These are phyloP conservation scores for Naganishia antarctica DNA, from an alignment of 768 basidiomycete genomes.

Conservation along the genomic window DNA sequence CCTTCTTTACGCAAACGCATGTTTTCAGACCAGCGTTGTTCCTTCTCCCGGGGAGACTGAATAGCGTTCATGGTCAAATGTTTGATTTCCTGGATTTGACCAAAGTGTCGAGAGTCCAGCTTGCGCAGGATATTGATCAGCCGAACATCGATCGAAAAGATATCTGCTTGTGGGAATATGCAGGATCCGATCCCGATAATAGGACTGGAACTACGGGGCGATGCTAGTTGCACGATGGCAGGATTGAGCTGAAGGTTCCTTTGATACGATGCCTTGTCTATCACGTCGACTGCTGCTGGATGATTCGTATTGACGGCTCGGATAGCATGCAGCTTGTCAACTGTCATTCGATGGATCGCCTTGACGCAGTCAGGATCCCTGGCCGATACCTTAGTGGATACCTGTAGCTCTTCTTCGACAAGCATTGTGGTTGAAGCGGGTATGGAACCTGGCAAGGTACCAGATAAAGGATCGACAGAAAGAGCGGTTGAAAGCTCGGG, in stretches of 20 bases:
- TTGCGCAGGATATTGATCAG: conserved; percentile 9
- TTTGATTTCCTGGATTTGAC: conserved; percentile 10
- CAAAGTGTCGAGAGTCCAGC: conserved; percentile 1
- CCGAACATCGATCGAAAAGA: conserved; percentile 1
- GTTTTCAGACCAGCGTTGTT: conserved; percentile 2
- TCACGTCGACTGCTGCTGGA: conserved; percentile 3
- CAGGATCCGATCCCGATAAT: conserved; percentile 7
- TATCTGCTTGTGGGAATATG: conserved; percentile 10
- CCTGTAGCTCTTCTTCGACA: conserved; percentile 11
- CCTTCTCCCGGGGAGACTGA: conserved; percentile 2
- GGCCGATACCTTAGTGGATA: background rate
- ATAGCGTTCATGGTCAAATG: conserved; percentile 9
- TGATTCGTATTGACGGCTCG: conserved; percentile 13
- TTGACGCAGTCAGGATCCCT: conserved; percentile 1
- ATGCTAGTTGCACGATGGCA: conserved; percentile 5
- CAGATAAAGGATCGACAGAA: conserved; percentile 13
- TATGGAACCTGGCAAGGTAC: conserved; percentile 10
- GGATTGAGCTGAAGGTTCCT: conserved; percentile 6
- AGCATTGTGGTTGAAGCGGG: background rate
- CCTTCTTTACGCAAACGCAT: background rate
- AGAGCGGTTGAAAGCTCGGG: conserved; percentile 8
- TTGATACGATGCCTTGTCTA: conserved; percentile 10
- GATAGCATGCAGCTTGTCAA: conserved; percentile 14
- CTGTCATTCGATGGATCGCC: conserved; percentile 10
- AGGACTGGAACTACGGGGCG: conserved; percentile 10